Evolutionary conservation across 2,329 filamentous ascomycete species (phyloP).

Genomic region (Talaromyces sp.): DNA sequence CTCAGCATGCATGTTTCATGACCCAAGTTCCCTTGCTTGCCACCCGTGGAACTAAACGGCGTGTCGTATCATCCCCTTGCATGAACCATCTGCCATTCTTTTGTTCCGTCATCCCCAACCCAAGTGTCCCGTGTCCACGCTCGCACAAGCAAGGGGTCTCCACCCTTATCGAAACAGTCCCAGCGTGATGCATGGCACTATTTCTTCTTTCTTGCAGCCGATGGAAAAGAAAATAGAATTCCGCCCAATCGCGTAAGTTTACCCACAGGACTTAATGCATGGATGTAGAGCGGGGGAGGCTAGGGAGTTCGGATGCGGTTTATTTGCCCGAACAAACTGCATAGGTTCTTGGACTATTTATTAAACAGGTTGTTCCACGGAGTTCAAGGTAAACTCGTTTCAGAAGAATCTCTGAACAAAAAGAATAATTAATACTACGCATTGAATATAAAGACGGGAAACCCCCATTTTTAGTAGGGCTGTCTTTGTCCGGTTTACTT

Average conservation of each 20-base stretch:
- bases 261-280: neutral
- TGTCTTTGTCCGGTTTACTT: neutral
- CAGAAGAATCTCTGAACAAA: neutral
- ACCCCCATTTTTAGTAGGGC: neutral
- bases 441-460: neutral
- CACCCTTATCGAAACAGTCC: neutral
- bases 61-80: neutral
- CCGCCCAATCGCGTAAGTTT: neutral
- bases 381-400: neutral
- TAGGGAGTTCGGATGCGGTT: neutral
- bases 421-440: neutral
- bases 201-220: neutral
- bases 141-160: neutral
- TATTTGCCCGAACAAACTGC: neutral
- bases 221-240: no score
- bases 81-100: neutral
- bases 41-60: neutral
- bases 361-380: neutral
- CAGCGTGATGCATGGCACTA: neutral
- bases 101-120: neutral
- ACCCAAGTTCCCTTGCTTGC: neutral
- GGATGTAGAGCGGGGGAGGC: neutral
- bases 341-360: neutral
- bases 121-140: neutral
- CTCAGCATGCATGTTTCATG: neutral